Conservation (phyloP, 164 flowering plant genomes). For the Paratinospora sagittata region DNA sequence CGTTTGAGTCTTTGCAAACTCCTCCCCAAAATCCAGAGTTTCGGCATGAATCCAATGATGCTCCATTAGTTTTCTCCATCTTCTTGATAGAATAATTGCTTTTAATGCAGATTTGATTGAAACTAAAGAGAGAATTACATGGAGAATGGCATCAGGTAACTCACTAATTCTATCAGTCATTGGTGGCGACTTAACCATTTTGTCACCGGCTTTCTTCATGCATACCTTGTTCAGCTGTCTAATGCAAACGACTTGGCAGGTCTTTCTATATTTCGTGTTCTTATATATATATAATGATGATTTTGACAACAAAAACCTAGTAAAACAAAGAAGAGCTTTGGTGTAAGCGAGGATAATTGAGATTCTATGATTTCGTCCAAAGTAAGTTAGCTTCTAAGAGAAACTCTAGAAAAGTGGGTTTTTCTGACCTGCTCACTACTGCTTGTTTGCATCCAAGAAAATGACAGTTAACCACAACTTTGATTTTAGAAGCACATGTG, state of each 20-base stretch:
- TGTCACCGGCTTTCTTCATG: not conserved
- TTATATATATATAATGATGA: too few relatives aligned
- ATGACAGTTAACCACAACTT: not conserved
- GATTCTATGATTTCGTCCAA: too few relatives aligned
- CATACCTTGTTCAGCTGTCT: not conserved
- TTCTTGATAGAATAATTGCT: slow-evolving; percentile 10
- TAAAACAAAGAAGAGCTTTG: not conserved
- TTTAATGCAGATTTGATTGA: not conserved
- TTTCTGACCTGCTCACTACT: too few relatives aligned
- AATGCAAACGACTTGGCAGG: not conserved
- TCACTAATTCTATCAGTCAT: slow-evolving; percentile 5
- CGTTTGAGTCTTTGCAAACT: slow-evolving; percentile 1
- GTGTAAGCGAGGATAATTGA: too few relatives aligned
- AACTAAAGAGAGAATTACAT: slow-evolving; percentile 5
- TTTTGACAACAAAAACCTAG: not conserved
- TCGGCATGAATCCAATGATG: not conserved
- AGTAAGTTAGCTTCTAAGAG: too few relatives aligned
- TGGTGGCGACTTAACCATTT: slow-evolving; percentile 6
- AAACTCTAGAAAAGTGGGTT: too few relatives aligned
- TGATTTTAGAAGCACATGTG: not conserved
- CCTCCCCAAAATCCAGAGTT: not conserved
- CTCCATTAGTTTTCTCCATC: slow-evolving; percentile 13
- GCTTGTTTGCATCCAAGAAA: too few relatives aligned
- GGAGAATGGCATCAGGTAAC: slow-evolving; percentile 10
- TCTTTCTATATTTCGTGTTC: not conserved